Evolutionary conservation across 2,329 filamentous ascomycete species (phyloP), one percentile per base, ranked within the genome.

Genomic region (Lecanoromycetidae sp.): DNA sequence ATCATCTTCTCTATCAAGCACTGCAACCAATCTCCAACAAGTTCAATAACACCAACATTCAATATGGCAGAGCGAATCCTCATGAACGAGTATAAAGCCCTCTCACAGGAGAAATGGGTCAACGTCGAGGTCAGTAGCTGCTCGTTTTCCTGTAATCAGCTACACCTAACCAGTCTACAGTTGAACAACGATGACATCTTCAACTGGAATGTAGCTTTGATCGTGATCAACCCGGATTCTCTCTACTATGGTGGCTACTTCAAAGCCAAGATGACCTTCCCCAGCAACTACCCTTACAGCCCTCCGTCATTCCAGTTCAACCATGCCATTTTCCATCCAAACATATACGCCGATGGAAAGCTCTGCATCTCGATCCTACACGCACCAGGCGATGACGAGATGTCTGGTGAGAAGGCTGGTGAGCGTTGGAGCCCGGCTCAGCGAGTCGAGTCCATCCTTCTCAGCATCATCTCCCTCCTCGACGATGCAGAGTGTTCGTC

Each of bases 351-450:
- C 5, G 85, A 95, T 63, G 90, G 90, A 57, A 82, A 82, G 56
- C 76, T 96, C 36, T 96, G 91, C 71, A 96, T 98, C 62, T 95
- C 88, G 37, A 98, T 98, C 58, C 79, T 98, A 9, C 90, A 98
- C 65, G 76, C 79, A 15, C 87, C 91, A 0, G 91, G 91, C 55
- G 87, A 95, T 52, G 90, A 96, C 61, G 78, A 84, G 56, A 90
- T 88, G 72, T 94, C 88, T 0, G 91, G 91, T 52, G 90, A 96
- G 66, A 68, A 76, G 32, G 90, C 91, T 5, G 83, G 82, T 49
- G 91, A 96, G 67, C 84, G 90, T 49, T 98, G 90, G 90, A 87
- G 86, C 5, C 88, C 91, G 1, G 80, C 91, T 3, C 90, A 96
- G 64, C 84, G 88, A 17, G 90, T 93, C 39, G 91, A 96, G 68